Evolutionary conservation across 2,329 filamentous ascomycete genomes (phyloP), one percentile per base, ranked within the genome.

Genomic region (Xylaria polymorpha): DNA sequence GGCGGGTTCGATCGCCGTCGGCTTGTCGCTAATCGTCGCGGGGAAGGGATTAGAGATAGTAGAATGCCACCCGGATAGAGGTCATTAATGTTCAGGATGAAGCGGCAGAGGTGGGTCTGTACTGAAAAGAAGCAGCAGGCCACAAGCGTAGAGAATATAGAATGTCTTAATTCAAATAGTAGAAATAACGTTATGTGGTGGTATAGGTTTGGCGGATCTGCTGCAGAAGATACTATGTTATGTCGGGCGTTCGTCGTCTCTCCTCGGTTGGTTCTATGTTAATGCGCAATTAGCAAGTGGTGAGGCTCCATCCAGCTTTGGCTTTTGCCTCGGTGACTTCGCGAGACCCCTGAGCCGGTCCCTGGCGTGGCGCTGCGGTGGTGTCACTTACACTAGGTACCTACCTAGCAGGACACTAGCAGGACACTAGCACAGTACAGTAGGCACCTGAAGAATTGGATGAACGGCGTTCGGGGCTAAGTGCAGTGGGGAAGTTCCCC

Each of bases 241-340:
- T 5, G 46, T 46, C 18, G 25, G 58, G 39, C 5, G 58, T 39
- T 56, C 12, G 14, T 60, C 37, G 50, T 61, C 18, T 51, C 62
- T 65, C 46, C 22, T 51, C 43, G 55, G 55, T 46, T 22, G 22
- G 55, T 44, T 58, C 37, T 44, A 44, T 59, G 41, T 7, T 9
- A 46, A 46, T 35, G 56, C 41, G 25, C 41, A 35, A 43, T 57
- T 43, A 20, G 61, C 35, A 43, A 46, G 37, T 53, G 25, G 55
- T 60, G 53, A 57, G 48, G 66, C 61, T 68, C 56, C 35, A 39
- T 68, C 56, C 35, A 39, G 48, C 55, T 55, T 44, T 51, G 35
- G 44, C 53, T 44, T 68, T 65, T 68, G 56, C 66, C 66, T 68
- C 66, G 66, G 66, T 29, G 57, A 44, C 25, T 46, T 29, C 29